Base-by-base conservation (phyloP, 441 rosid genomes). In the Capsella rubella region DNA sequence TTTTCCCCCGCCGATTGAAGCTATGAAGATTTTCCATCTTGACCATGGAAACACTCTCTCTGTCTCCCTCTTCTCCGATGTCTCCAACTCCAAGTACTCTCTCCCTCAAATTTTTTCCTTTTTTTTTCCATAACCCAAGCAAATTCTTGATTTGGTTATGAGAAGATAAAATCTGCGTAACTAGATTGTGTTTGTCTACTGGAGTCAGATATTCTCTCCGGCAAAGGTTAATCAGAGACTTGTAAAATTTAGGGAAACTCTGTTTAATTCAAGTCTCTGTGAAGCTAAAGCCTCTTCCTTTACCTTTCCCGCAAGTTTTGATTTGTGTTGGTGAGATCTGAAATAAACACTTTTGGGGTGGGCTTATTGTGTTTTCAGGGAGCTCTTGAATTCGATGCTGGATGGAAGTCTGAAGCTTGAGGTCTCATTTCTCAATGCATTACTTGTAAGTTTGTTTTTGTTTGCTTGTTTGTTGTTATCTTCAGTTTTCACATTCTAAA, bases 401-500 rank as follows among this genome's bases (percentile, higher is more conserved):
- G 87, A 90, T 34, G 93, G 89, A 79, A 87, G 81, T 8, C 73
- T 93, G 63, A 90, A 87, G 77, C 95, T 96, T 16, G 98, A 91
- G 72, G 87, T 80, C 57, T 91, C 97, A 12, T 73, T 85, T 64
- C 93, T 90, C 67, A 91, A 91, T 79, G 91, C 97, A 18, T 84
- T 77, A 67, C 90, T 87, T 39, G 95, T 91, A 87, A 8, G 88
- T 1, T 7, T 34, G 2, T 32, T 6, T 3, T 29, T 29, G 31
- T 29, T 29, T 3, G 25, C 2, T 29, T 29, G 31, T 29, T 29
- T 21, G 18, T 39, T 3, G 40, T 18, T 34, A 25, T 25, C 7
- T 11, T 58, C 21, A 15, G 25, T 50, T 53, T 3, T 37, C 2
- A 63, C 13, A 8, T 8, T 50, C 6, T 11, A 51, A 12, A 29